Evolutionary conservation across 169 alveolate genomes (phyloP), one percentile per base, ranked within the genome.

Genomic region (Plasmodium gaboni): DNA sequence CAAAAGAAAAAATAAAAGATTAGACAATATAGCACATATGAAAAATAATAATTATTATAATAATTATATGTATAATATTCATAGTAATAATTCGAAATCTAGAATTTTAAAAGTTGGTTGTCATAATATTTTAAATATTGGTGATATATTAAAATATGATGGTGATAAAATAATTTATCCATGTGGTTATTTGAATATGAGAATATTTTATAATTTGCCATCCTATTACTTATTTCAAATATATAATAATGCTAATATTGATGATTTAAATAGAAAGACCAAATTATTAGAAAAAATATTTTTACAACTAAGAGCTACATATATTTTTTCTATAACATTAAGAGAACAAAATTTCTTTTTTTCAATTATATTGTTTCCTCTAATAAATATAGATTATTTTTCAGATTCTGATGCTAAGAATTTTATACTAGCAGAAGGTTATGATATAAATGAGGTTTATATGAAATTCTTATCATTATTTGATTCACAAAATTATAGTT

Each of bases 111-210:
- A 93, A 64, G 26, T 87, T 19, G 95, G 94, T 5, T 28, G 94
- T 60, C 91, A 90, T 32, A 87, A 92, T 19, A 87, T 93, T 28
- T 67, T 93, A 46, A 88, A 69, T 51, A 67, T 93, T 22, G 95
- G 95, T 1, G 95, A 90, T 17, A 87, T 88, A 46, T 15, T 93
- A 60, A 76, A 90, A 73, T 91, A 86, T 71, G 94, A 90, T 51
- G 74, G 88, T 48, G 88, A 60, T 26, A 70, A 88, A 26, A 63
- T 44, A 32, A 57, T 86, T 28, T 93, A 87, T n/a, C 95, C 95
- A 42, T 76, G 88, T 48, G 95, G 95, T 17, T 93, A 87, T 53
- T 80, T 93, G 19, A 78, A 93, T 64, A 90, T 90, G 88, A 68
- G 92, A 63, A 59, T 87, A 48, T 93, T 90, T 69, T 93, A 92